Base-by-base conservation (phyloP, 2,329 filamentous ascomycete genomes). In the Nannizzia gypsea region DNA sequence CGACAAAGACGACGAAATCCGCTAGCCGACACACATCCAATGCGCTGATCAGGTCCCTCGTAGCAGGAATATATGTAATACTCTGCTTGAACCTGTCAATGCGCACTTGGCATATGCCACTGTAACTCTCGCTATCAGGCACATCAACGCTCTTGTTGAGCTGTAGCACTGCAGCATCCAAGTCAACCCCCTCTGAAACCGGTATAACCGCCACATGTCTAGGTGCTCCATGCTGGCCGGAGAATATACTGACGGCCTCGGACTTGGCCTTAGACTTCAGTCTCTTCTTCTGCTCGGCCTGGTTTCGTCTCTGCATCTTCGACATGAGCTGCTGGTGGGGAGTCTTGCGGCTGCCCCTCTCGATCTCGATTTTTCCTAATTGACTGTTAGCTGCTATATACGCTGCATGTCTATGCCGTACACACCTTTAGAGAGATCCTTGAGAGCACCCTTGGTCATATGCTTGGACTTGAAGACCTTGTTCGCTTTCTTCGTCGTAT, bases 251-350 rank as follows among this genome's bases (percentile, higher is more conserved):
- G 0, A 83, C 85, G 58, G 90, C 87, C 66, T 88, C 87, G 55
- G 87, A 80, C 69, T 93, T 88, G 67, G 93, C 90, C 70, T 85
- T 85, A 70, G 90, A 85, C 75, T 97, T 96, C 66, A 85, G 80
- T 63, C 88, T 78, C 68, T 92, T 88, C 73, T 87, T 85, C 78
- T 99, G 93, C 74, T 92, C 92, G 67, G 90, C 89, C 78, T 95
- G 90, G 74, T 99, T 97, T 67, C 90, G 86, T 62, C 93, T 87
- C 74, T 96, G 90, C 72, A 99, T 83, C 76, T 97, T 99, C 61
- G 90, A 95, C 89, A 96, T 92, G 76, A 96, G 84, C 77, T 96
- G 90, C 73, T 99, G 93, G 73, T 96, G 90, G 59, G 89, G 89
- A 15, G 92, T 96, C 74, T 89, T 95, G 69, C 92, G 85, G 67